A percentile compares a stretch with the other conserved stretches of the same genome.
These are phyloP conservation scores for Triticum dicoccoides DNA, from an alignment of 176 grass and related monocot species.

Conservation along the genomic window DNA sequence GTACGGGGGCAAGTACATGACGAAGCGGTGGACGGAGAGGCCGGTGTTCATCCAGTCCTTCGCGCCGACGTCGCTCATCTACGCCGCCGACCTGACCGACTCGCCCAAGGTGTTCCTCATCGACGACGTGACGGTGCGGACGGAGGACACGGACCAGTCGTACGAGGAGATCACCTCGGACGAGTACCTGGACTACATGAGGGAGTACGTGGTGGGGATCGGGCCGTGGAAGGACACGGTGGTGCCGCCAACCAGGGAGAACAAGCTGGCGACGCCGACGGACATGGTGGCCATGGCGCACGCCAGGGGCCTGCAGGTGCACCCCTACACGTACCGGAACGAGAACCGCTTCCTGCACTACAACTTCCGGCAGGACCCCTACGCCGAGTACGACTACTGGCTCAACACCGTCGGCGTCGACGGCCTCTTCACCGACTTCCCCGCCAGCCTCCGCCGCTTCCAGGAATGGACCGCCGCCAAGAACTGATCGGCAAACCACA, in stretches of 20 bases:
- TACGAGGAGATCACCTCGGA: slow-evolving; percentile 54
- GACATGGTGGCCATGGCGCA: slow-evolving; percentile 54
- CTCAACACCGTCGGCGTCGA: slow-evolving; percentile 43
- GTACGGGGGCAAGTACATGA: slow-evolving; percentile 49
- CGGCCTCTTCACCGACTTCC: slow-evolving; percentile 54
- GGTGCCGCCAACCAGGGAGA: slow-evolving; percentile 45
- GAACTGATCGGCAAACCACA: neutral
- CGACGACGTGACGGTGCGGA: slow-evolving; percentile 45
- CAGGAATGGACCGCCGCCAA: slow-evolving; percentile 35
- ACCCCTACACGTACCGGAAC: slow-evolving; percentile 55
- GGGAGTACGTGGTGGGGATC: slow-evolving; percentile 34
- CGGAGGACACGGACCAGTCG: slow-evolving; percentile 58
- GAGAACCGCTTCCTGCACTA: slow-evolving; percentile 55
- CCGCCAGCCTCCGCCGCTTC: slow-evolving; percentile 46
- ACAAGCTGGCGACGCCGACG: slow-evolving; percentile 33
- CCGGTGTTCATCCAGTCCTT: slow-evolving; percentile 55
- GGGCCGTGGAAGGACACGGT: slow-evolving; percentile 58
- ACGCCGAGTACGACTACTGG: slow-evolving; percentile 62
- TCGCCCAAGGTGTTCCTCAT: slow-evolving; percentile 46
- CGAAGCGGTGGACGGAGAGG: slow-evolving; percentile 8
- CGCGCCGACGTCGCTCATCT: slow-evolving; percentile 40
- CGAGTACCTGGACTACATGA: slow-evolving; percentile 49
- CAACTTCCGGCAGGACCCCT: slow-evolving; percentile 53
- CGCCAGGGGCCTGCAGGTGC: slow-evolving; percentile 44
- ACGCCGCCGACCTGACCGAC: slow-evolving; percentile 32